Evolutionary conservation across 1,284 basidiomycete species (phyloP).

Genomic region (Tilletia walkeri): DNA sequence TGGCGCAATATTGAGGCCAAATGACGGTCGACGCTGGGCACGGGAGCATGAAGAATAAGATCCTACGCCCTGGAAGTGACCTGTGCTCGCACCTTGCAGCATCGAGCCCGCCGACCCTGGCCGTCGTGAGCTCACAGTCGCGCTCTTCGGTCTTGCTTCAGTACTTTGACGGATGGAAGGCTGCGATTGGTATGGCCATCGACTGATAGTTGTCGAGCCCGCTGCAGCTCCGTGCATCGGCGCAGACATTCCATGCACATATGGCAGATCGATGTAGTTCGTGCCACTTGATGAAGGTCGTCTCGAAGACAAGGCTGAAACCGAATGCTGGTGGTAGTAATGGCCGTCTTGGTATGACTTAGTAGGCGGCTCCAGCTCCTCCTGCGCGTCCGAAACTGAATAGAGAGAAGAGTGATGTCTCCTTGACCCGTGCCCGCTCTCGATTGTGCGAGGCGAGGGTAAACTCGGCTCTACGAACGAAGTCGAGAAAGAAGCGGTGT

Average conservation of each 20-base stretch:
- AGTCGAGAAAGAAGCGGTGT: background rate
- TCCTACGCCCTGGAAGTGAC: background rate
- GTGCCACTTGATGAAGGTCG: slow-evolving; percentile 4
- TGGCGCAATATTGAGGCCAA: background rate
- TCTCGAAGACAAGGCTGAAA: background rate
- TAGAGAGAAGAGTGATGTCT: background rate
- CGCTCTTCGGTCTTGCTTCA: background rate
- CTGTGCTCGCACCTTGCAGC: background rate
- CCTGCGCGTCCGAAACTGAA: slow-evolving; percentile 4
- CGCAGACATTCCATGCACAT: no score
- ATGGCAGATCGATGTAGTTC: background rate
- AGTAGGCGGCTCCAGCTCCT: background rate
- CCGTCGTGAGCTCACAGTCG: background rate
- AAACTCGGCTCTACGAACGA: background rate
- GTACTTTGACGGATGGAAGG: background rate
- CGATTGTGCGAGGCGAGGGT: background rate
- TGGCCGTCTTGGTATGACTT: background rate
- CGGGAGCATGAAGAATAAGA: background rate
- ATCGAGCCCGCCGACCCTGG: slow-evolving; percentile 2
- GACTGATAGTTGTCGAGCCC: background rate
- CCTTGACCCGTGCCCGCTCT: background rate
- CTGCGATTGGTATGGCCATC: background rate
- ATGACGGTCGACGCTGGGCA: background rate
- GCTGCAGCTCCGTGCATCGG: no score
- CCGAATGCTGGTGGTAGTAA: background rate